phyloP scores from a whole-genome alignment of 2,329 filamentous ascomycete species.

The Stemphylium beticola region DNA sequence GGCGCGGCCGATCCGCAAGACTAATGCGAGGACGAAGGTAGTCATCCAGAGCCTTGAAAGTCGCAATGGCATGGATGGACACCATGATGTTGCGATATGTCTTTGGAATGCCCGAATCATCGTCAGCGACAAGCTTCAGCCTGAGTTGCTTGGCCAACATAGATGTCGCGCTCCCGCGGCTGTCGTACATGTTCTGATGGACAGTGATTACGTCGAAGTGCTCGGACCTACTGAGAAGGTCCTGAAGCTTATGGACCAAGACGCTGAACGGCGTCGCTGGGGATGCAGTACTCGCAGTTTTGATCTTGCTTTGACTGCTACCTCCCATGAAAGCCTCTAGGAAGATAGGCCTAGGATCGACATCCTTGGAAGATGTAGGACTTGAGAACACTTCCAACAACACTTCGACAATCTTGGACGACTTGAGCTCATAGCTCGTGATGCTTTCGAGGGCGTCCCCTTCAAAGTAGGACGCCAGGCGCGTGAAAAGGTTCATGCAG shows the following conservation, averaged over 20 bases:
- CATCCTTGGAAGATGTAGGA: constrained; percentile 62
- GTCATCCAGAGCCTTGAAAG: constrained; percentile 95
- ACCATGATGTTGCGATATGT: constrained; percentile 96
- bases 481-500: constrained; percentile 73
- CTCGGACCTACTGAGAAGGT: constrained; percentile 93
- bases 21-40: constrained; percentile 91
- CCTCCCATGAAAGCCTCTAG: constrained; percentile 90
- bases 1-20: constrained; percentile 73
- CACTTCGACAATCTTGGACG: constrained; percentile 85
- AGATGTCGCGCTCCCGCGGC: constrained; percentile 86
- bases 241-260: constrained; percentile 91
- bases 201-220: constrained; percentile 98
- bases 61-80: constrained; percentile 96
- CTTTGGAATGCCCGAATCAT: constrained; percentile 86
- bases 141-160: constrained; percentile 97
- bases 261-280: constrained; percentile 86
- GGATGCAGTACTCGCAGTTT: constrained; percentile 69
- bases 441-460: constrained; percentile 89
- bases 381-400: constrained; percentile 79
- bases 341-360: constrained; percentile 79
- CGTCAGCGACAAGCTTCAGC: constrained; percentile 85
- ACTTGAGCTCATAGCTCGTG: constrained; percentile 91
- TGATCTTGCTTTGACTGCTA: constrained; percentile 65
- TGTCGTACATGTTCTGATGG: constrained; percentile 89
- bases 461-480: constrained; percentile 83